Evolutionary conservation across 2,329 filamentous ascomycete species (phyloP).

Genomic region (Orbilia quercus): DNA sequence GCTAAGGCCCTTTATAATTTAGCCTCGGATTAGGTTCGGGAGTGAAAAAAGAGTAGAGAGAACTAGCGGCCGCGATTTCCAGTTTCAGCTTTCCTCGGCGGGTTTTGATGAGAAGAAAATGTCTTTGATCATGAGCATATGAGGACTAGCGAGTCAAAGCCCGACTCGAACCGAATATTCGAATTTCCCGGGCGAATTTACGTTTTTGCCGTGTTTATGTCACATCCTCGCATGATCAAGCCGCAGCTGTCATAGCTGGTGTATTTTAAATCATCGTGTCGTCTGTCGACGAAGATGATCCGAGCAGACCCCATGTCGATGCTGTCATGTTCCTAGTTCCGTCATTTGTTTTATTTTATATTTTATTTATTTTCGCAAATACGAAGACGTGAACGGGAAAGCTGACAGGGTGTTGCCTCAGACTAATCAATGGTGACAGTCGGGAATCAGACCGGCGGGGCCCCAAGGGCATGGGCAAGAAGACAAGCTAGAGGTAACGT

Average conservation of each 20-base stretch:
- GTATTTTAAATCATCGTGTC: slow-evolving; percentile 18
- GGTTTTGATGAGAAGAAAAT: not conserved
- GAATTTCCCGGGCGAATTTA: not conserved
- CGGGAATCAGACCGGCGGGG: not conserved
- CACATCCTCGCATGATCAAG: slow-evolving; percentile 40
- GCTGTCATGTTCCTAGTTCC: too few species aligned
- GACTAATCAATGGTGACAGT: slow-evolving; percentile 35
- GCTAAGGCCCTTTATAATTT: slow-evolving; percentile 15
- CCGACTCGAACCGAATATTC: too few species aligned
- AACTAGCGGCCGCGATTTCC: slow-evolving; percentile 22
- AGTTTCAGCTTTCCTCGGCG: slow-evolving; percentile 1
- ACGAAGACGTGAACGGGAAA: slow-evolving; percentile 19
- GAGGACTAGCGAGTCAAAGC: slow-evolving; percentile 6
- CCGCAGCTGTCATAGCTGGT: slow-evolving; percentile 32
- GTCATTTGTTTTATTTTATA: not conserved
- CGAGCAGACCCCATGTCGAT: slow-evolving; percentile 21
- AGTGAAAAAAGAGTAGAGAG: too few species aligned
- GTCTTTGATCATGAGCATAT: slow-evolving; percentile 7
- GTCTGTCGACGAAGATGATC: slow-evolving; percentile 29
- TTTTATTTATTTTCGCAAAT: slow-evolving; percentile 1
- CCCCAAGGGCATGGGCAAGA: slow-evolving; percentile 38
- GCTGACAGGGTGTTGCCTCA: slow-evolving; percentile 46
- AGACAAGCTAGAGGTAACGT: too few species aligned
- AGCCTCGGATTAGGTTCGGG: slow-evolving; percentile 19
- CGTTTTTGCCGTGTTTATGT: not conserved